Evolutionary conservation across 2,329 filamentous ascomycete genomes (phyloP).

Genomic region (Pseudogymnoascus sp.): DNA sequence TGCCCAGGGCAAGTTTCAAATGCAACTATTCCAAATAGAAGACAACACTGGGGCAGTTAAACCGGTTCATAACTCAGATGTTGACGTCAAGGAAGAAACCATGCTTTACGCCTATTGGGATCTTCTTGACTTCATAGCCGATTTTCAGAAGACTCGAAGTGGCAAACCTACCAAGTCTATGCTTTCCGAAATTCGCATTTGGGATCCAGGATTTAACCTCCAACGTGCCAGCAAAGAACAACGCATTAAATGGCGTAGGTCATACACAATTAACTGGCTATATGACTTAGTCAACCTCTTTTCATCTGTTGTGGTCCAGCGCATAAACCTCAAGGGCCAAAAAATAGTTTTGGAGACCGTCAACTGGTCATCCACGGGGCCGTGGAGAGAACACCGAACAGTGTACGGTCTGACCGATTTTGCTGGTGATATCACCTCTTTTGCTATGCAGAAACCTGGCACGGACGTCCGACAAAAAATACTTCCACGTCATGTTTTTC

Average conservation of each 20-base stretch:
- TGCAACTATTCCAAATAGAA: conserved; percentile 16
- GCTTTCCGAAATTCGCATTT: conserved; percentile 31
- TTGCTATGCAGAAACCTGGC: conserved; percentile 37
- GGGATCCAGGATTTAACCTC: conserved; percentile 36
- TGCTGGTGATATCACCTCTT: conserved; percentile 33
- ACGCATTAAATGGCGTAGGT: conserved; percentile 37
- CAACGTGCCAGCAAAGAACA: conserved; percentile 31
- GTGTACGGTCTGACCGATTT: conserved; percentile 40
- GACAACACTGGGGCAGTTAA: conserved; percentile 12
- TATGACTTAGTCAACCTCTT: conserved; percentile 43
- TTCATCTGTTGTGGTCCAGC: conserved; percentile 33
- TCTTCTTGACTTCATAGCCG: conserved; percentile 36
- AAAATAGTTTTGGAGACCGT: conserved; percentile 28
- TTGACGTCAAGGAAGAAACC: conserved; percentile 38
- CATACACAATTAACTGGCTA: conserved; percentile 43
- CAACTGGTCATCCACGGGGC: conserved; percentile 35
- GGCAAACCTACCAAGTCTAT: conserved; percentile 40
- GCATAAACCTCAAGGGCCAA: conserved; percentile 29
- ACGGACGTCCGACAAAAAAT: conserved; percentile 33
- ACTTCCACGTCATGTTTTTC: conserved; percentile 39
- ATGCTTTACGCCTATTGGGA: conserved; percentile 35
- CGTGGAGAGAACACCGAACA: conserved; percentile 30
- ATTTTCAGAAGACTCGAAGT: conserved; percentile 36
- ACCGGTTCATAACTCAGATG: conserved; percentile 16
- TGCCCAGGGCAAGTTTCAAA: conserved; percentile 21